Percentiles rank a stretch among this genome's conserved stretches.
Evolutionary conservation across 2,329 filamentous ascomycete species (phyloP).

Genomic region (Tolypocladium ophioglossoides): DNA sequence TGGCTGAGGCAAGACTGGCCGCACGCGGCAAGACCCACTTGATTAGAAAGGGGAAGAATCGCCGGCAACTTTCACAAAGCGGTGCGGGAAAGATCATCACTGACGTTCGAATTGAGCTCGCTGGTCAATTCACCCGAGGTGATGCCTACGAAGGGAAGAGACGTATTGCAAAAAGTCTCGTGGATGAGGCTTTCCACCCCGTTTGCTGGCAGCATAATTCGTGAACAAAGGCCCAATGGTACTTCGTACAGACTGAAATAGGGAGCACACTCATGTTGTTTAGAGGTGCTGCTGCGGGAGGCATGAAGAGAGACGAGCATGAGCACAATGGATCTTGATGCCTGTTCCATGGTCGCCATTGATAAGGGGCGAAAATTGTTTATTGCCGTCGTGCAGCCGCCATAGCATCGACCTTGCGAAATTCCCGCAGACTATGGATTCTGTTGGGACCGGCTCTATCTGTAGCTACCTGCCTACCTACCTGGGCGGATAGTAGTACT

Average conservation of each 20-base stretch:
- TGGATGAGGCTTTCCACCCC: neutral
- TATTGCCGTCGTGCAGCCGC: neutral
- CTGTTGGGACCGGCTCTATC: neutral
- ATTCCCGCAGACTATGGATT: neutral
- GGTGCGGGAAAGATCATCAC: neutral
- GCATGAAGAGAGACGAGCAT: neutral
- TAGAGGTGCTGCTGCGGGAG: neutral
- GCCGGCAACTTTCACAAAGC: neutral
- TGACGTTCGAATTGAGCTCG: neutral
- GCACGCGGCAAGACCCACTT: neutral
- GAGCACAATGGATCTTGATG: neutral
- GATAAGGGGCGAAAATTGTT: neutral
- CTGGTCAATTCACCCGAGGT: neutral
- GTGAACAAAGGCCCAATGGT: neutral
- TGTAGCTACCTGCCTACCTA: too few relatives aligned
- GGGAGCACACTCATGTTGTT: neutral
- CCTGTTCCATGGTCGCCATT: neutral
- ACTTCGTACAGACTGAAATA: neutral
- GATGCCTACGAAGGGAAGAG: neutral
- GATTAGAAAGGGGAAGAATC: neutral
- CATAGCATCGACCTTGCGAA: neutral
- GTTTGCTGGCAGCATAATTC: neutral
- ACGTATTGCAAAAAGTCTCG: neutral
- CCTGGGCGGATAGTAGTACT: neutral
- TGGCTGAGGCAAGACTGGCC: neutral